Percentiles rank a stretch among this genome's conserved stretches.
These are phyloP conservation scores for Helotiales sp. DNA, from an alignment of 2,329 filamentous ascomycete genomes.

Conservation along the genomic window DNA sequence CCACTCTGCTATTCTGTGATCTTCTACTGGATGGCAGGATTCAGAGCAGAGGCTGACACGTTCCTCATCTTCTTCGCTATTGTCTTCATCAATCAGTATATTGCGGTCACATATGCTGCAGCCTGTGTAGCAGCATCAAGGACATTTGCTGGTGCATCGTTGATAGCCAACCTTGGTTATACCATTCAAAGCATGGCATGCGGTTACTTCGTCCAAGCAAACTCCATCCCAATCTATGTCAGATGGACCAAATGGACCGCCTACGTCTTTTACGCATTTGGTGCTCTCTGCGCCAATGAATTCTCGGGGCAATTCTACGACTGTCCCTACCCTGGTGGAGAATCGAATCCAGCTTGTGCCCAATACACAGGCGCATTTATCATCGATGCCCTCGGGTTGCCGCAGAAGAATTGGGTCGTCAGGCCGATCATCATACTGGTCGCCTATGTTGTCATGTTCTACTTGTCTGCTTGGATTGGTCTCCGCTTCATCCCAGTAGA, in stretches of 20 bases:
- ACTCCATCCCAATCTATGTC: constrained; percentile 75
- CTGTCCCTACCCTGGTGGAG: constrained; percentile 64
- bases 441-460: constrained; percentile 64
- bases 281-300: constrained; percentile 71
- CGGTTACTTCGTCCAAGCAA: constrained; percentile 73
- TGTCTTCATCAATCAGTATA: constrained; percentile 69
- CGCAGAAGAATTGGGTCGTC: constrained; percentile 60
- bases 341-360: constrained; percentile 62
- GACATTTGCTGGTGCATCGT: constrained; percentile 67
- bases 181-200: constrained; percentile 75
- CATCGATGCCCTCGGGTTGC: constrained; percentile 68
- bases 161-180: constrained; percentile 72
- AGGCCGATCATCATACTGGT: constrained; percentile 64
- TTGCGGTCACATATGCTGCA: constrained; percentile 70
- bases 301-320: constrained; percentile 72
- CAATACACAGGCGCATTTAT: constrained; percentile 71
- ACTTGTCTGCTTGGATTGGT: constrained; percentile 58
- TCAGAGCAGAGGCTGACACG: constrained; percentile 59
- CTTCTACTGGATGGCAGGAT: constrained; percentile 78
- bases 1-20: constrained; percentile 70
- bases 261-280: constrained; percentile 69
- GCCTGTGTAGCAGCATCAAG: constrained; percentile 65
- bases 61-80: constrained; percentile 75
- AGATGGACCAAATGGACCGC: constrained; percentile 73
- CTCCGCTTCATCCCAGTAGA: constrained; percentile 66